phyloP scores from a whole-genome alignment of 805 yeast species.

The Trichomonascus vanleenenianus region DNA sequence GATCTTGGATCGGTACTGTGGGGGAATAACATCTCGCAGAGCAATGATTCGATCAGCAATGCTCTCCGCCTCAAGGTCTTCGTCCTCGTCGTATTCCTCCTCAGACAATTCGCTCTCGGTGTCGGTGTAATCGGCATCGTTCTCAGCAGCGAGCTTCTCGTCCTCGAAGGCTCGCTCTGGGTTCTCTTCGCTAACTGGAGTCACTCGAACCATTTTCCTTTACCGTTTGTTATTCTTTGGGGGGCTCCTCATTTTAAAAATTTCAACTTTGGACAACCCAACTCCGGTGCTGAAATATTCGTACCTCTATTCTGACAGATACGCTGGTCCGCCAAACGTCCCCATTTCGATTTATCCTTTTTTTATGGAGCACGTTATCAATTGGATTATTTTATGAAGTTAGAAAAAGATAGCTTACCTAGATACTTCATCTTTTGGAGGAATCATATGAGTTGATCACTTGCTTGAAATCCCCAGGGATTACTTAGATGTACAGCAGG shows the following conservation, averaged over 20 bases:
- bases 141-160: slow-evolving; percentile 29
- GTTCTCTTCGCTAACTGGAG: slow-evolving; percentile 47
- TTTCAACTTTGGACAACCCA: not conserved
- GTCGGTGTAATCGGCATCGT: slow-evolving; percentile 40
- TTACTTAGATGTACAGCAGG: too few relatives aligned
- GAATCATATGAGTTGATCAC: too few relatives aligned
- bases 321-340: too few relatives aligned
- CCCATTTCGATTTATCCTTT: too few relatives aligned
- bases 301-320: not conserved
- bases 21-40: slow-evolving; percentile 84
- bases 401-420: too few relatives aligned
- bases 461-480: too few relatives aligned
- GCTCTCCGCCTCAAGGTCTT: slow-evolving; percentile 73
- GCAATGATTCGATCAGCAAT: slow-evolving; percentile 82
- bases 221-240: not conserved
- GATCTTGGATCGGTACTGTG: slow-evolving; percentile 61
- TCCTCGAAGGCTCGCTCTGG: slow-evolving; percentile 32
- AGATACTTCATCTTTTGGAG: too few relatives aligned
- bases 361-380: too few relatives aligned
- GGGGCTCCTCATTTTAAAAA: not conserved
- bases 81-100: slow-evolving; percentile 56
- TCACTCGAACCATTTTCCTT: slow-evolving; percentile 60
- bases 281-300: not conserved
- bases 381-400: too few relatives aligned
- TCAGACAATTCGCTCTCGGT: slow-evolving; percentile 45